phyloP scores from a whole-genome alignment of 495 filamentous ascomycete species.

The Xylaria castorea region DNA sequence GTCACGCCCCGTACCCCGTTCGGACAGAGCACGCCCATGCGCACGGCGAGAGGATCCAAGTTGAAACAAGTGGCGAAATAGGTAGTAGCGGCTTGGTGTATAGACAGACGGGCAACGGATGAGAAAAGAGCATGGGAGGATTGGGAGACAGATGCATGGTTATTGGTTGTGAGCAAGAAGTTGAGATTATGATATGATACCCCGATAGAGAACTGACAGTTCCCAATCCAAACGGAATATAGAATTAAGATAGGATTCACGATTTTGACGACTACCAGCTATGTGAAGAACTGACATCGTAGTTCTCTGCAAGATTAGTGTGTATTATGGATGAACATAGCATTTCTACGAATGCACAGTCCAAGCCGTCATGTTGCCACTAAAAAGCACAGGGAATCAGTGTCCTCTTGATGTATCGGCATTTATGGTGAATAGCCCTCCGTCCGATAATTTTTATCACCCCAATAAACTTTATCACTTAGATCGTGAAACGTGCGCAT shows the following conservation, averaged over 20 bases:
- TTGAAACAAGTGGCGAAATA: conserved; percentile 39
- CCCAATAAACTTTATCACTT: not conserved
- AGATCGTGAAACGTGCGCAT: not conserved
- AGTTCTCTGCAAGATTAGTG: not conserved
- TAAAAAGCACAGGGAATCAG: not conserved
- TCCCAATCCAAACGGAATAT: not conserved
- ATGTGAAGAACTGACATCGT: not conserved
- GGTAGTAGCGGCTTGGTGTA: not conserved
- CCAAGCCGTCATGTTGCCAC: not conserved
- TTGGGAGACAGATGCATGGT: not conserved
- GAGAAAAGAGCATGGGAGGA: not conserved
- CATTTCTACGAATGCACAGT: not conserved
- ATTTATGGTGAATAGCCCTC: not conserved
- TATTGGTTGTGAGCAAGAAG: not conserved
- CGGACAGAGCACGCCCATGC: conserved; percentile 46
- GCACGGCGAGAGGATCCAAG: conserved; percentile 41
- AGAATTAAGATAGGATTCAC: not conserved
- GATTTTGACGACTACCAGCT: not conserved
- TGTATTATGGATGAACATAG: conserved; percentile 2
- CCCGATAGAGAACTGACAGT: conserved; percentile 14
- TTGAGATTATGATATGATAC: conserved; percentile 23
- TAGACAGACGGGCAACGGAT: not conserved
- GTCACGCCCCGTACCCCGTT: conserved; percentile 58
- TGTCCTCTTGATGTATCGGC: not conserved
- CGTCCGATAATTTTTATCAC: not conserved